Evolutionary conservation across 2,329 filamentous ascomycete genomes (phyloP), one percentile per base, ranked within the genome.

Genomic region (Sporothrix inflata): DNA sequence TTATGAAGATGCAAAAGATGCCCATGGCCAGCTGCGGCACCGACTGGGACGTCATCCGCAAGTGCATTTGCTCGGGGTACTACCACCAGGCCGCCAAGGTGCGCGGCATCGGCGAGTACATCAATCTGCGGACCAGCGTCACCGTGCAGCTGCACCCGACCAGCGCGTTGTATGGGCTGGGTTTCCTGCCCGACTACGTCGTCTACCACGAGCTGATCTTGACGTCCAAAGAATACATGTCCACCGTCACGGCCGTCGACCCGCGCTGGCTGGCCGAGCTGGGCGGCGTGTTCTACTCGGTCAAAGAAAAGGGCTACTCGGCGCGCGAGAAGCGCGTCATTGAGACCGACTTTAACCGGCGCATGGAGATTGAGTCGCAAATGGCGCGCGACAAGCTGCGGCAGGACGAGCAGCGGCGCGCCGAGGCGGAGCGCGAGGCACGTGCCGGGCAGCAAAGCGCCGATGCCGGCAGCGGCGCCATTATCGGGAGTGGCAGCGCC

Each of bases 141-240:
- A 94, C 92, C 1, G 93, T 99, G 71, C 94, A 97, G 80, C 86
- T 99, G 40, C 97, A 99, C 80, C 96, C 96, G 1, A 99, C 96
- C 0, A 94, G 91, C 75, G 94, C 96, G 1, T 87, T 99, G 0
- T 98, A 98, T 79, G 96, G 96, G 30, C 86, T 94, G 1, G 96
- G 96, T 4, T 97, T 97, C 81, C 88, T 97, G 30, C 96, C 97
- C 1, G 96, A 99, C 79, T 98, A 98, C 79, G 94, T 99, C 69
- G 90, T 99, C 55, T 99, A 99, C 82, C 96, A 99, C 84, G 96
- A 99, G 82, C 88, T 99, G 73, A 97, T 99, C 77, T 89, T 99
- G 74, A 99, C 96, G 0, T 93, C 91, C 72, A 98, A 97, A 80
- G 96, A 98, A 80, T 99, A 98, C 84, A 98, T 99, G 90, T 97